Evolutionary conservation across 352 stramenopile species (phyloP).

Genomic region (Phytopythium chamaehyphon): DNA sequence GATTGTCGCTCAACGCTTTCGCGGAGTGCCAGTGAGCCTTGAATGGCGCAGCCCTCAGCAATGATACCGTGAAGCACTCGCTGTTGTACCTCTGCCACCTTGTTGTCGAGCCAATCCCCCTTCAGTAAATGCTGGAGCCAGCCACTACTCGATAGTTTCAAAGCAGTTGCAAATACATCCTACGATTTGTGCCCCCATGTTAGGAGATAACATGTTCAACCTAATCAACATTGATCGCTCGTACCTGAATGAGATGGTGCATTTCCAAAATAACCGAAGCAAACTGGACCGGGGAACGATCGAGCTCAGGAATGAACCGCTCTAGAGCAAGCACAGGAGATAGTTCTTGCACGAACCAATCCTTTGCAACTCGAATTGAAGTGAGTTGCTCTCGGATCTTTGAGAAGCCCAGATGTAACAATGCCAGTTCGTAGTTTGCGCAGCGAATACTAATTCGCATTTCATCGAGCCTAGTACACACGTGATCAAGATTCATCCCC

Average conservation of each 20-base stretch:
- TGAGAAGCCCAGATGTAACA: slow-evolving; percentile 41
- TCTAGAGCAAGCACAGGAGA: slow-evolving; percentile 18
- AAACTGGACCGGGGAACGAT: slow-evolving; percentile 32
- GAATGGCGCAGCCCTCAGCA: slow-evolving; percentile 9
- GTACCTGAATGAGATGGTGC: slow-evolving; percentile 19
- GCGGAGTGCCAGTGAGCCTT: slow-evolving; percentile 7
- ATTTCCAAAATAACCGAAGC: slow-evolving; percentile 12
- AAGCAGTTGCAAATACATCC: slow-evolving; percentile 27
- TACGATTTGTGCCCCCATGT: slow-evolving; percentile 2
- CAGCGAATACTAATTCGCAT: slow-evolving; percentile 20
- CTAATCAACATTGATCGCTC: not conserved
- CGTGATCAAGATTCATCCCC: not conserved
- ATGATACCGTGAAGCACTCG: no score
- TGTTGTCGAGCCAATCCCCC: slow-evolving; percentile 17
- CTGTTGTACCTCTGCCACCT: slow-evolving; percentile 8
- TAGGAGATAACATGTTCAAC: not conserved
- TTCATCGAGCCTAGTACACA: slow-evolving; percentile 18
- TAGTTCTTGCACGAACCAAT: slow-evolving; percentile 16
- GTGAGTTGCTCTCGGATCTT: slow-evolving; percentile 11
- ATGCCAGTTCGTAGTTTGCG: slow-evolving; percentile 42
- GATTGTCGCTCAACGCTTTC: not conserved
- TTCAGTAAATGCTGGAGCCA: slow-evolving; percentile 33
- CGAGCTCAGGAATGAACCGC: slow-evolving; percentile 42
- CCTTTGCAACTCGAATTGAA: slow-evolving; percentile 15
- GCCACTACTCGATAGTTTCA: slow-evolving; percentile 20